A percentile compares a stretch with the other conserved stretches of the same genome.
These are phyloP conservation scores for Aechmea fasciata DNA, from an alignment of 176 grass and related monocot species.

Conservation along the genomic window DNA sequence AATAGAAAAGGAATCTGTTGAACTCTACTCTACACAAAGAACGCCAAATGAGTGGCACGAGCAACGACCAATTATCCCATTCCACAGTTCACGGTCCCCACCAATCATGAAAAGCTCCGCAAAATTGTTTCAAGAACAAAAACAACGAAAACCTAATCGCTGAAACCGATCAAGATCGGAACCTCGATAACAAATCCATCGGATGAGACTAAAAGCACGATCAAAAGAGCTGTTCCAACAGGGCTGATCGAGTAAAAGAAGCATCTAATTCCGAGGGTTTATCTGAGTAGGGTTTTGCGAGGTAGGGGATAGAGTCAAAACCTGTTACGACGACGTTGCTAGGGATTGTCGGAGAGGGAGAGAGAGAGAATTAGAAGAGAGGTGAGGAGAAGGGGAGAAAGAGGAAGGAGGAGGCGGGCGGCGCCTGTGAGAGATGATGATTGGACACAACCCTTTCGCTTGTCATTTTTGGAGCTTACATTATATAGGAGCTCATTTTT, in stretches of 20 bases:
- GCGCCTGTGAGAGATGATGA: constrained; percentile 11
- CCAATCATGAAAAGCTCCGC: neutral
- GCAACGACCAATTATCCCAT: neutral
- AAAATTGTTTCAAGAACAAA: neutral
- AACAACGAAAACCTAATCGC: neutral
- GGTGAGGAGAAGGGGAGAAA: constrained; percentile 13
- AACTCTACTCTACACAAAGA: neutral
- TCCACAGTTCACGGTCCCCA: neutral
- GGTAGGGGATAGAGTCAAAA: neutral
- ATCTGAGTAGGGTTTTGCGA: neutral
- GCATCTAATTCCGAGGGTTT: neutral
- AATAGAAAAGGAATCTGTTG: too few species aligned
- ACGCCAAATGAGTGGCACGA: neutral
- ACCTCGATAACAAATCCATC: neutral
- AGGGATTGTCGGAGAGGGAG: constrained; percentile 14
- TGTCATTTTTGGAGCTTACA: constrained; percentile 16
- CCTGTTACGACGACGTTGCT: constrained; percentile 9
- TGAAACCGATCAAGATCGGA: neutral
- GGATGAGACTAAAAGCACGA: neutral
- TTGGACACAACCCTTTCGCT: constrained; percentile 16
- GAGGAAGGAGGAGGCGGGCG: constrained; percentile 2
- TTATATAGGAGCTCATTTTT: constrained; percentile 11
- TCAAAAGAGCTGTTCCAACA: neutral
- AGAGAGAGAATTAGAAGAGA: constrained; percentile 1
- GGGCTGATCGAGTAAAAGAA: neutral